Conservation (phyloP, 805 yeast species). For the Metschnikowia corniflorae region DNA sequence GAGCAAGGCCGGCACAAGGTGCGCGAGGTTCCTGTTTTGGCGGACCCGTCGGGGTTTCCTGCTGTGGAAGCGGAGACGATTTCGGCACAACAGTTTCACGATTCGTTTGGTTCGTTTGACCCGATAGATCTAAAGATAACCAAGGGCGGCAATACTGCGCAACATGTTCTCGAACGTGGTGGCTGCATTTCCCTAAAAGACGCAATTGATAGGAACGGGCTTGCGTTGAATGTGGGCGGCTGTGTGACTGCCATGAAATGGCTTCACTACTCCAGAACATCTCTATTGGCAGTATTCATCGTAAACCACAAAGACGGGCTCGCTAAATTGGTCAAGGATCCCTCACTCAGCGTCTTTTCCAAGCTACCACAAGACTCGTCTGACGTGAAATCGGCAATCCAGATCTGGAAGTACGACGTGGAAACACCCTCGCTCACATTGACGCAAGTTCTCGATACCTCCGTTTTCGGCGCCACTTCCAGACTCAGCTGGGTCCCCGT, state of each 20-base stretch:
- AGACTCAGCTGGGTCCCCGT: constrained; percentile 40
- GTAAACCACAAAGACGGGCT: constrained; percentile 32
- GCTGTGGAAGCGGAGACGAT: constrained; percentile 8
- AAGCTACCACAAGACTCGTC: too few species aligned
- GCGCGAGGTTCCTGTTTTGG: constrained; percentile 9
- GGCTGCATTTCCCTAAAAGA: constrained; percentile 13
- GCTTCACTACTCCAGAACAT: constrained; percentile 30
- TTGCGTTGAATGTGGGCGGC: constrained; percentile 49
- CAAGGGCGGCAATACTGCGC: constrained; percentile 8
- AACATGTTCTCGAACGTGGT: constrained; percentile 5
- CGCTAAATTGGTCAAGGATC: constrained; percentile 20
- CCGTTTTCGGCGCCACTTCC: constrained; percentile 43
- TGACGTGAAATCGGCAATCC: constrained; percentile 36
- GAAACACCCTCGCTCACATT: constrained; percentile 24
- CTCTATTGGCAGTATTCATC: constrained; percentile 49
- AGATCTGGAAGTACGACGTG: constrained; percentile 39
- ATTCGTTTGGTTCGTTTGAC: constrained; percentile 20
- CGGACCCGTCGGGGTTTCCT: constrained; percentile 10
- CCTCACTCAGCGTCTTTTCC: constrained; percentile 32
- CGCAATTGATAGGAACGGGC: constrained; percentile 29
- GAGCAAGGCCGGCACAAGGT: constrained; percentile 13
- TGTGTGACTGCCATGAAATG: constrained; percentile 52
- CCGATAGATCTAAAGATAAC: constrained; percentile 18
- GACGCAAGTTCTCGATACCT: constrained; percentile 28
- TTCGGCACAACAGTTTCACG: constrained; percentile 19